Evolutionary conservation across 1,284 basidiomycete species (phyloP), one percentile per base, ranked within the genome.

Genomic region (Tremellales sp.): DNA sequence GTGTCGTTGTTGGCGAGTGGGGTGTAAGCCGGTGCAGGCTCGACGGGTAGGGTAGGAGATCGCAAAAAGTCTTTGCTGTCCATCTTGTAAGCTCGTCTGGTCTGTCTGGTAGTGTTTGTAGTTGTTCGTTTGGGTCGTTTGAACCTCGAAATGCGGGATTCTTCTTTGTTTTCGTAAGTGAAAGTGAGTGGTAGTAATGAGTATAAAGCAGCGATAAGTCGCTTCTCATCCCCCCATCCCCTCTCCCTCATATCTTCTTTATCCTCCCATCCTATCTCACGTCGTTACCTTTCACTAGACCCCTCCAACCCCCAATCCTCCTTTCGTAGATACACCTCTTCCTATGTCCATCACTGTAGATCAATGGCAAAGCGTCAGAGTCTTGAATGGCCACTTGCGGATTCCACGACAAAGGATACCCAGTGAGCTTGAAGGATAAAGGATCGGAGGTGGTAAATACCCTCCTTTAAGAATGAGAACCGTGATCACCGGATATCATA

Each of bases 1-100:
- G 52, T 47, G 40, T 64, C 61, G n/a, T 58, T 52, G 40, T 67
- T 43, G 2, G 66, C 64, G 5, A 67, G 44, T 12, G 61, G 52
- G 5, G 66, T 53, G 51, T 68, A 68, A 2, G 66, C 64, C 10
- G 66, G 66, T 21, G 66, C 60, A 21, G 66, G 66, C 2, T 61
- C 50, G n/a, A 40, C 24, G 3, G 62, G 62, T 8, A 60, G 19
- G 8, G 25, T 36, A 40, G 37, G 26, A 25, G 45, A 27, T 47
- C 35, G 7, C 4, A 23, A 31, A 8, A 33, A 24, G 29, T 21
- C 21, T 45, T 45, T 45, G 24, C 25, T 23, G 44, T 45, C 44
- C 44, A 45, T 45, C 17, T 8, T 45, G 21, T 33, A n/a, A 5
- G 5, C 33, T 36, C n/a, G 13, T 6, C 13, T 36, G 4, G 15